Evolutionary conservation across 2,329 filamentous ascomycete species (phyloP), one percentile per base, ranked within the genome.

Genomic region (Thermothelomyces thermophilus): DNA sequence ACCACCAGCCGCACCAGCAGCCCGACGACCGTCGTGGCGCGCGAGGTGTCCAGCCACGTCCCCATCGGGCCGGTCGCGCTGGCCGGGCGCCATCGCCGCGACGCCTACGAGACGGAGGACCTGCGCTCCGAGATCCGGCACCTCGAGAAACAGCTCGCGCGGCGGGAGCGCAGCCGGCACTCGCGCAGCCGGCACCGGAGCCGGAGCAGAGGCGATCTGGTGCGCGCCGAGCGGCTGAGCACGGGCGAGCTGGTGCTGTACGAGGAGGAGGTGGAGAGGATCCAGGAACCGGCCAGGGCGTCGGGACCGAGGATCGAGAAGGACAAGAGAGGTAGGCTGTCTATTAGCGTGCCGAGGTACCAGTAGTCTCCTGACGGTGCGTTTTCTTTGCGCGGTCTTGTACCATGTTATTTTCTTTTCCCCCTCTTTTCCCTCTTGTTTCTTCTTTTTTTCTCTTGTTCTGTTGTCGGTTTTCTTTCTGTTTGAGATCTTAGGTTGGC

Each of bases 251-350:
- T 87, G 30, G 74, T 87, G 40, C 66, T 87, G 37, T 84, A 82
- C 55, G 75, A 81, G 68, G 76, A 83, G 58, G 66, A 73, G 60
- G 67, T 82, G 56, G 77, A 82, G 66, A 72, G 69, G 61, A 66
- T 79, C 45, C 72, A 76, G 56, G 74, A 77, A 60, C 70, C 72
- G 16, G 28, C 19, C 42, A 70, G 70, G 62, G 76, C 72, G 24
- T 5, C 24, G 64, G 79, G 79, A 47, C 73, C 86, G 56, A 76
- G 85, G 60, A 82, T 95, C 62, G 86, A 89, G 71, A 89, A 86
- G 75, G 89, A 96, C 72, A 85, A 85, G 76, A 93, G 87, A 90
- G 90, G 90, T 94, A 93, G 84, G 86, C 83, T 93, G 82, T 81
- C 83, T 75, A 83, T 90, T 73, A 87, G 86, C 73, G 79, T 87